Base-by-base conservation (phyloP, 306 rosid genomes). In the Bauhinia variegata region DNA sequence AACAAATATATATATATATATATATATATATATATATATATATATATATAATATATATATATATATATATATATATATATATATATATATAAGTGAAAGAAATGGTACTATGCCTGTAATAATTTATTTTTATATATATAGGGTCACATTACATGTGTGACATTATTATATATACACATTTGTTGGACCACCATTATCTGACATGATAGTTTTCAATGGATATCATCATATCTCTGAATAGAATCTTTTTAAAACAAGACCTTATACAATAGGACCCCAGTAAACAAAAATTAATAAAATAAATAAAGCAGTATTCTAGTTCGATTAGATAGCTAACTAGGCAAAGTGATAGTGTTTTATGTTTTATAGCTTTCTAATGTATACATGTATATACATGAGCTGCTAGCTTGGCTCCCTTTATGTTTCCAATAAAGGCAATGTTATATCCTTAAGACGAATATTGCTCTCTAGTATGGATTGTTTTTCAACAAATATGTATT, bases 121-220 rank as follows among this genome's bases (percentile, higher is more conserved):
- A 54, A 54, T 73, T 64, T 54, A 54, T 64, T 43, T n/a, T n/a
- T n/a, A n/a, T n/a, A n/a, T n/a, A n/a, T n/a, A n/a, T n/a, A n/a
- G n/a, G n/a, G n/a, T n/a, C n/a, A 49, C 72, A 57, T 48, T 64
- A 32, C 56, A 57, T 54, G 11, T 60, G 70, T 36, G 5, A 19
- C 54, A 62, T 54, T 61, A 62, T 61, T 42, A 61, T n/a, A n/a
- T n/a, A n/a, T 75, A 60, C 38, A 41, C 42, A 61, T 43, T 28
- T 47, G 37, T 62, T 68, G 80, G 75, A 68, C 80, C 80, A 75
- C 80, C 75, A 68, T 68, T 23, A 62, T 54, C 60, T 62, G 71
- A 57, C 75, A 75, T 61, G 12, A 61, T 58, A 46, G 70, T 15
- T 44, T 60, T 42, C 28, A 2, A 23, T 23, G 14, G 57, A 37